phyloP scores from a whole-genome alignment of 805 yeast species.

The Pichia paraexigua region DNA sequence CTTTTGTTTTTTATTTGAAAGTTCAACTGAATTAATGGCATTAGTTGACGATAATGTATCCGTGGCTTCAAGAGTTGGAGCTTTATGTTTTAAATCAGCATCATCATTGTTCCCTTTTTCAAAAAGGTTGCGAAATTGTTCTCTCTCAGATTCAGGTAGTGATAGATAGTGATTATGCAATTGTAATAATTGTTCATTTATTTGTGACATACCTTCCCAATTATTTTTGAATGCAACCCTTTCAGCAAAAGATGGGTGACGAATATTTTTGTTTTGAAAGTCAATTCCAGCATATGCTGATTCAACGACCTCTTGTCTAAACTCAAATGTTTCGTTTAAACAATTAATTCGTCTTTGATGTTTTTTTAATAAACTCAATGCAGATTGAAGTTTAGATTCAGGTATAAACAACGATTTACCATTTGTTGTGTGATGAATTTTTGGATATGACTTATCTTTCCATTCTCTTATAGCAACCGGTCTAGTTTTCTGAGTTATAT shows the following conservation, averaged over 20 bases:
- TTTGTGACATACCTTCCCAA: constrained; percentile 18
- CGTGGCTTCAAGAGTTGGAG: neutral
- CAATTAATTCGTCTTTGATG: constrained; percentile 26
- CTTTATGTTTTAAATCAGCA: too few relatives aligned
- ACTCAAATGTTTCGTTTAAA: constrained; percentile 27
- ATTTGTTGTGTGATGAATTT: constrained; percentile 48
- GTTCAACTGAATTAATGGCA: neutral
- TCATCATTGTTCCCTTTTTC: neutral
- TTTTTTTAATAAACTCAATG: constrained; percentile 14
- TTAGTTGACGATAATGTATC: neutral
- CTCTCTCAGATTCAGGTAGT: constrained; percentile 1
- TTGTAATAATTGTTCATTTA: constrained; percentile 5
- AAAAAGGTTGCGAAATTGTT: neutral
- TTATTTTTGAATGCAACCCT: constrained; percentile 16
- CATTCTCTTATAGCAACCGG: constrained; percentile 84
- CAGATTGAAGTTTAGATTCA: constrained; percentile 32
- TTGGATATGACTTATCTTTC: constrained; percentile 48
- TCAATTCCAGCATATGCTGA: constrained; percentile 16
- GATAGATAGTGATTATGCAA: constrained; percentile 1
- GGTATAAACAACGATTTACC: constrained; percentile 82
- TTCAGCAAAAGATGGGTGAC: constrained; percentile 16
- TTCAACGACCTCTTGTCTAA: constrained; percentile 23
- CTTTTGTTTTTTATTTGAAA: constrained; percentile 1
- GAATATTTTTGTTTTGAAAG: neutral
- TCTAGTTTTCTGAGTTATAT: constrained; percentile 64